Base-by-base conservation (phyloP, 257 asterid genomes). In the Oldenlandia corymbosa region DNA sequence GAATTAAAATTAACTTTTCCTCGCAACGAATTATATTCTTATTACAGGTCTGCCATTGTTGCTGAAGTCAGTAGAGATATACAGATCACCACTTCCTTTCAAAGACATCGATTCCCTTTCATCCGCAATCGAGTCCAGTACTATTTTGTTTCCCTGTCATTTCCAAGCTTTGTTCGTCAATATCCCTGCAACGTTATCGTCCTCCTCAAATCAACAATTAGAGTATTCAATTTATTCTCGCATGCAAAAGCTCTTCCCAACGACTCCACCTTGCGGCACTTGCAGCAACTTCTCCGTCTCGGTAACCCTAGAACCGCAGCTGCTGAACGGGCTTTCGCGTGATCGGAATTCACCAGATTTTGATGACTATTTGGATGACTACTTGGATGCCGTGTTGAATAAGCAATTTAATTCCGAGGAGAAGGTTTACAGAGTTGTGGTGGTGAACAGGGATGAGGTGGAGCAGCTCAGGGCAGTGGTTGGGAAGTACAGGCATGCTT, bases 41-140 rank as follows among this genome's bases (percentile, higher is more conserved):
- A 34, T 36, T 51, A 66, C 80, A 92, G 99, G 94, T 71, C 79
- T 80, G 24, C 97, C 95, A 0, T 76, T 87, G 68, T 68, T 93
- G 65, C 74, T 85, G 13, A 90, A 83, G 70, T 82, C 99, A 5
- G 84, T 90, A 8, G 96, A 87, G 76, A 93, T 93, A 58, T 87
- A 90, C 86, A 77, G 99, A 73, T 88, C 97, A 16, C 89, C 88
- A 27, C 81, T 93, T 66, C 99, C 99, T 16, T 93, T 93, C 72
- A 71, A 70, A n/a, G 95, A 92, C 67, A 92, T 92, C n/a, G 89
- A 82, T 58, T 73, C 75, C 23, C 81, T 92, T 31, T 79, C 91
- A 26, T 67, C 84, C 12, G 73, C 87, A n/a, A 81, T 87, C 27
- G 87, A 82, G 73, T 79, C 86, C 68, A 83, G 62, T 64, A 80